Conservation (phyloP, 2,329 filamentous ascomycete species). For the Apiospora phragmitis region DNA sequence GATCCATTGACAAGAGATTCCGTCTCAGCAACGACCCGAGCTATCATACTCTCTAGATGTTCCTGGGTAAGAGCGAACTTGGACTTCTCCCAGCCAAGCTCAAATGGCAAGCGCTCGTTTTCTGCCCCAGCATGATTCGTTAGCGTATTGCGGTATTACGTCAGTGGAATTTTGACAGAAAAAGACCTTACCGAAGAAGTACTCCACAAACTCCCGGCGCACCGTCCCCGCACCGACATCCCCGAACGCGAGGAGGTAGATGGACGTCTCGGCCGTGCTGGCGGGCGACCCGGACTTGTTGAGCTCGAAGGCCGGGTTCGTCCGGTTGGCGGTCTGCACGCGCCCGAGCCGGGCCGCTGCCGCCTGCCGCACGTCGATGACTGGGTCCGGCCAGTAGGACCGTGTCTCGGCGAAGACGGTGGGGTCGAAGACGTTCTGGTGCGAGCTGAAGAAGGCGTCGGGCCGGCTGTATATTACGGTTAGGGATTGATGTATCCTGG, state of each 20-base stretch:
- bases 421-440: constrained; percentile 53
- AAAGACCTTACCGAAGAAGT: constrained; percentile 41
- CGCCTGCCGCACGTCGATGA: constrained; percentile 40
- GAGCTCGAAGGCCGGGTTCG: constrained; percentile 50
- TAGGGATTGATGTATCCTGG: background rate
- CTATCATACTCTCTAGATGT: constrained; percentile 2
- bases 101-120: constrained; percentile 41
- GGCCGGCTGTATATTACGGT: constrained; percentile 31
- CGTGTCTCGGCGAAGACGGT: constrained; percentile 47
- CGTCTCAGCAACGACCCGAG: background rate
- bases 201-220: constrained; percentile 38
- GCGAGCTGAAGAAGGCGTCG: constrained; percentile 48
- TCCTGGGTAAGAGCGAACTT: constrained; percentile 9
- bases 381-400: constrained; percentile 45
- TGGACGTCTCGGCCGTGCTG: constrained; percentile 48
- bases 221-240: constrained; percentile 41
- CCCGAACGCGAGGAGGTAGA: constrained; percentile 48
- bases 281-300: constrained; percentile 41
- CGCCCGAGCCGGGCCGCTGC: constrained; percentile 48
- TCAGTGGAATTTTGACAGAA: background rate
- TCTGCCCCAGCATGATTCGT: constrained; percentile 26
- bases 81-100: constrained; percentile 40
- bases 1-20: background rate
- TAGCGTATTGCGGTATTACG: background rate
- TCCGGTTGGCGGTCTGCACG: constrained; percentile 42